A percentile compares a stretch with the other conserved stretches of the same genome.
Conservation (phyloP, 805 yeast genomes). For the Saccharomyces mikatae region DNA sequence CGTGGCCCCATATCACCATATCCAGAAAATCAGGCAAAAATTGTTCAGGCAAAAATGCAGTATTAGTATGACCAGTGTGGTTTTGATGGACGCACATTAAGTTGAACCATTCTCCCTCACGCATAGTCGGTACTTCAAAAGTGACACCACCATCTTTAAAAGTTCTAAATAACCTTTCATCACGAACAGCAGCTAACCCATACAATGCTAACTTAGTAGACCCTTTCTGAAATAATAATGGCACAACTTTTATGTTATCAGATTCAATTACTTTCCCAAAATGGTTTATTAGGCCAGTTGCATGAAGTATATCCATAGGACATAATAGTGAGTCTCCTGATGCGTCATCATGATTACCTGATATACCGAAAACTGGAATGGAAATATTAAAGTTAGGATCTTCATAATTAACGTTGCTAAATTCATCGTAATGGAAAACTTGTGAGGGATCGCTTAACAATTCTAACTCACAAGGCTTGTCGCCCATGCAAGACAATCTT, state of each 20-base stretch:
- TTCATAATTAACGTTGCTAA: conserved; percentile 73
- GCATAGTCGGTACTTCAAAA: conserved; percentile 60
- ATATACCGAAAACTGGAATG: conserved; percentile 83
- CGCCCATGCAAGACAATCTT: conserved; percentile 70
- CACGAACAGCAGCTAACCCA: conserved; percentile 83
- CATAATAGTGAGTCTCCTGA: conserved; percentile 77
- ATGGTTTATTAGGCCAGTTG: conserved; percentile 78
- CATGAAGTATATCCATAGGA: conserved; percentile 78
- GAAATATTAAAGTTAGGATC: conserved; percentile 86
- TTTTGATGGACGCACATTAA: conserved; percentile 87
- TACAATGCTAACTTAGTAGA: conserved; percentile 73
- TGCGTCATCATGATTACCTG: conserved; percentile 96
- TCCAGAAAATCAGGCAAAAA: conserved; percentile 77
- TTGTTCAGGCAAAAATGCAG: conserved; percentile 76
- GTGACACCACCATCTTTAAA: conserved; percentile 74
- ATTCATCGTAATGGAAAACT: conserved; percentile 50
- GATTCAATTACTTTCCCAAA: conserved; percentile 75
- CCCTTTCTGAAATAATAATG: conserved; percentile 79
- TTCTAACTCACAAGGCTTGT: conserved; percentile 79
- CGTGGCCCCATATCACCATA: conserved; percentile 93
- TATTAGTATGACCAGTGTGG: conserved; percentile 70
- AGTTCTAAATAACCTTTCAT: conserved; percentile 76
- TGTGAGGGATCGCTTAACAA: conserved; percentile 68
- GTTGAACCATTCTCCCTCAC: conserved; percentile 68
- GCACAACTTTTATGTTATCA: conserved; percentile 66